Evolutionary conservation across 1,284 basidiomycete genomes (phyloP).

Genomic region (Hypsizygus ulmarius): DNA sequence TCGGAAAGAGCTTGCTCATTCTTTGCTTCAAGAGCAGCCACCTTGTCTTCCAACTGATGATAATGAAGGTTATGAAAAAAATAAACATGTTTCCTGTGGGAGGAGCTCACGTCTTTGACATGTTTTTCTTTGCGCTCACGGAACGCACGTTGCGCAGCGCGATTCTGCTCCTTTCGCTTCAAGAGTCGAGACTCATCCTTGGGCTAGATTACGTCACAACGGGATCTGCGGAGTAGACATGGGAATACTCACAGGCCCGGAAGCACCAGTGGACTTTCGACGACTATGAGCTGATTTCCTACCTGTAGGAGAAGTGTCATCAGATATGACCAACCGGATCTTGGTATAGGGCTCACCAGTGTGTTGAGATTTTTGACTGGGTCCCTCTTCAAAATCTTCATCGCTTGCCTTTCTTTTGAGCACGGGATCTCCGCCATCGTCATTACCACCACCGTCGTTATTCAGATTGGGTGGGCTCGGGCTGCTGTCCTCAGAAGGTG

Average conservation of each 20-base stretch:
- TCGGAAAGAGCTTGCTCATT: conserved; percentile 64
- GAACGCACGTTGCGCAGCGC: conserved; percentile 83
- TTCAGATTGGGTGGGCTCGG: conserved; percentile 64
- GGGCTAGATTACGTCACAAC: conserved; percentile 22
- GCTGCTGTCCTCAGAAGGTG: conserved; percentile 67
- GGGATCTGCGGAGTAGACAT: conserved; percentile 8
- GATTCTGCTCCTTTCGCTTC: conserved; percentile 85
- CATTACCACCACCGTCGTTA: conserved; percentile 31
- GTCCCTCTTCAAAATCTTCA: conserved; percentile 59
- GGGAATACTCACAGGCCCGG: conserved; percentile 33
- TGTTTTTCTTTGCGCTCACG: conserved; percentile 86
- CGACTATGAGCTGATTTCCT: conserved; percentile 29
- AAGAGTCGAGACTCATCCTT: conserved; percentile 71
- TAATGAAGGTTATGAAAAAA: conserved; percentile 16
- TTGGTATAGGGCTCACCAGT: conserved; percentile 43
- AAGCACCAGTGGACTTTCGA: conserved; percentile 34
- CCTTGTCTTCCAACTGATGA: conserved; percentile 75
- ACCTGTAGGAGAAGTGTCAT: conserved; percentile 19
- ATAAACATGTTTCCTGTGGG: neutral
- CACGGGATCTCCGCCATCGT: conserved; percentile 41
- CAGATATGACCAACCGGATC: neutral
- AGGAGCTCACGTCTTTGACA: conserved; percentile 74
- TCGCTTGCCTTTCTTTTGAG: conserved; percentile 74
- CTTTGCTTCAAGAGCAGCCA: conserved; percentile 75
- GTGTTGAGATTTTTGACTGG: conserved; percentile 63